Percentiles rank a stretch among this genome's conserved stretches.
Conservation (phyloP, 1,284 basidiomycete species). For the Blastosporella zonata region DNA sequence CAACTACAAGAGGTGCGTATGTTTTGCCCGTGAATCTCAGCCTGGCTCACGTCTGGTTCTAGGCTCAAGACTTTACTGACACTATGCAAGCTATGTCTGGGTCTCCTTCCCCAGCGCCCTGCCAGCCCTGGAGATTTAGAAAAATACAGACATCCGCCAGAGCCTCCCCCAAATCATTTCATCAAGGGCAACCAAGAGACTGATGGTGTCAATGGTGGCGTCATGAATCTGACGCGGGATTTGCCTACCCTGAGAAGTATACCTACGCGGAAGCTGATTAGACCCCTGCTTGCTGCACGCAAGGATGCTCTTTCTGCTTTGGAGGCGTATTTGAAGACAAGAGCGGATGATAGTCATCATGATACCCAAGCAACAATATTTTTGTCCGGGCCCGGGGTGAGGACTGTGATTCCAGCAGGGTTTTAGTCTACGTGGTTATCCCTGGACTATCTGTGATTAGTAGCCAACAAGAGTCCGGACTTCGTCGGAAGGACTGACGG, state of each 20-base stretch:
- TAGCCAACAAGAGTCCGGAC: too few species aligned
- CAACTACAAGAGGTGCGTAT: constrained; percentile 34
- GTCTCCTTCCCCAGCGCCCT: constrained; percentile 24
- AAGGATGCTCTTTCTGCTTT: constrained; percentile 21
- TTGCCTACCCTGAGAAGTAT: background rate
- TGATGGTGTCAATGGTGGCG: background rate
- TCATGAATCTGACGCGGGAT: background rate
- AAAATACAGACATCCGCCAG: constrained; percentile 2
- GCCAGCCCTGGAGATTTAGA: constrained; percentile 22
- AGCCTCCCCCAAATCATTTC: background rate
- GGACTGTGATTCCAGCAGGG: too few species aligned
- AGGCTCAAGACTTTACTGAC: constrained; percentile 34
- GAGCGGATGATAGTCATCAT: background rate
- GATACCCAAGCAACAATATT: too few species aligned
- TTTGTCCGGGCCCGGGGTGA: too few species aligned
- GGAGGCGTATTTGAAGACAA: constrained; percentile 21
- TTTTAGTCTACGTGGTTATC: too few species aligned
- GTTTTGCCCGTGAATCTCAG: constrained; percentile 6
- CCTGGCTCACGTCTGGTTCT: background rate
- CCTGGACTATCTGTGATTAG: too few species aligned
- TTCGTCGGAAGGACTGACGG: too few species aligned
- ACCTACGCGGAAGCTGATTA: constrained; percentile 21
- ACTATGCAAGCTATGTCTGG: constrained; percentile 33
- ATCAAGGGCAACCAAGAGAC: background rate
- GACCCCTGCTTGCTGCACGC: constrained; percentile 26